A percentile compares a stretch with the other conserved stretches of the same genome.
phyloP scores from a whole-genome alignment of 768 basidiomycete species.

The Pleurotus salmoneostramineus region DNA sequence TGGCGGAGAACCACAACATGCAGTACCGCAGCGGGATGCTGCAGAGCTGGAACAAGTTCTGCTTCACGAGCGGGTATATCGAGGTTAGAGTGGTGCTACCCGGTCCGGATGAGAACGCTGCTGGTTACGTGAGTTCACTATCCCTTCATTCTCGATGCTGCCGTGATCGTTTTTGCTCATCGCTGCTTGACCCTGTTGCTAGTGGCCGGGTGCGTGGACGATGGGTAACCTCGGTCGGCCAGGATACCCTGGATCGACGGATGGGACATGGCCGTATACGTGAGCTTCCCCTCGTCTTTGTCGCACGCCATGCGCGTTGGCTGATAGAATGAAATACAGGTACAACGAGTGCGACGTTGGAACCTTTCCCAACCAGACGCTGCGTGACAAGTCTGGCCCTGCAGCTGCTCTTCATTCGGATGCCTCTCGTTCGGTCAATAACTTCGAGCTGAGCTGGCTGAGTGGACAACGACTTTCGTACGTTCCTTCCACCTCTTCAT shows the following conservation, averaged over 20 bases:
- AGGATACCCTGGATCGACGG: slow-evolving; percentile 75
- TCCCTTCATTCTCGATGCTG: neutral
- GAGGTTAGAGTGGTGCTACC: slow-evolving; percentile 63
- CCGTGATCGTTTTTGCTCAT: neutral
- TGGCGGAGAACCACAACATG: slow-evolving; percentile 49
- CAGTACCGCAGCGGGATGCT: slow-evolving; percentile 75
- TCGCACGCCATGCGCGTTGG: neutral
- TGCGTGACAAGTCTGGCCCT: slow-evolving; percentile 47
- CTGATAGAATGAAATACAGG: slow-evolving; percentile 20
- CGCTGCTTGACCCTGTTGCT: neutral
- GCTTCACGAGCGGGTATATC: slow-evolving; percentile 77
- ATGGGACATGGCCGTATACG: slow-evolving; percentile 84
- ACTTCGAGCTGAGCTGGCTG: slow-evolving; percentile 67
- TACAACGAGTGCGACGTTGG: slow-evolving; percentile 74
- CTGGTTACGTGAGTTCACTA: slow-evolving; percentile 38
- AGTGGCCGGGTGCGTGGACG: slow-evolving; percentile 87
- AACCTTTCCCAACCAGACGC: slow-evolving; percentile 72
- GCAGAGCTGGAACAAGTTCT: slow-evolving; percentile 90
- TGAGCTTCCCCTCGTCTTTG: slow-evolving; percentile 30
- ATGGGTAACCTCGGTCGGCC: slow-evolving; percentile 86
- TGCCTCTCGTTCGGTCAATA: slow-evolving; percentile 44
- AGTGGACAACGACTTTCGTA: slow-evolving; percentile 75
- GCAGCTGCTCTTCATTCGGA: slow-evolving; percentile 53
- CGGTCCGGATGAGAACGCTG: slow-evolving; percentile 48
- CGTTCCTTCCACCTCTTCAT: slow-evolving; percentile 17